These are phyloP conservation scores for Moniliella sp. DNA, from an alignment of 1,284 basidiomycete genomes.

Conservation along the genomic window DNA sequence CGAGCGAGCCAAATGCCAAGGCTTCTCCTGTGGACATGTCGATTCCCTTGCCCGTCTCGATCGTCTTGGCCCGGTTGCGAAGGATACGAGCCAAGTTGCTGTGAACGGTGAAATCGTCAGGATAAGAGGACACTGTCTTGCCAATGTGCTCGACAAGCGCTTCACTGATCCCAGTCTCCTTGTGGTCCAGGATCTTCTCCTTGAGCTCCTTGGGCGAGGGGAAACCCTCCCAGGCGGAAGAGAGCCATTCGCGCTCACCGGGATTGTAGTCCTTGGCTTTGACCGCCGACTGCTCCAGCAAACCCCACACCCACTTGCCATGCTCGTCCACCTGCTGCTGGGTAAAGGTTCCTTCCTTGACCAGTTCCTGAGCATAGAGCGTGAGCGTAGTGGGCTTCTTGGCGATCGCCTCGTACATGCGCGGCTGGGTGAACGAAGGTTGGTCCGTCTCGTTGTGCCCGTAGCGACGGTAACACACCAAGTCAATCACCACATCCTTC, in stretches of 20 bases:
- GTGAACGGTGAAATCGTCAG: constrained; percentile 63
- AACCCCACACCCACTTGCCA: constrained; percentile 96
- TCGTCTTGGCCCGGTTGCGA: constrained; percentile 59
- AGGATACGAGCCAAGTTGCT: constrained; percentile 87
- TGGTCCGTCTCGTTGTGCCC: constrained; percentile 99
- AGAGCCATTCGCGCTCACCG: constrained; percentile 61
- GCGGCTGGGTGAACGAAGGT: constrained; percentile 90
- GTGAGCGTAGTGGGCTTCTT: constrained; percentile 78
- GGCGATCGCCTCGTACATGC: constrained; percentile 93
- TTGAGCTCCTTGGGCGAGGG: constrained; percentile 86
- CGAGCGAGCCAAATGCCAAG: constrained; percentile 78
- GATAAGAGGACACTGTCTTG: constrained; percentile 61
- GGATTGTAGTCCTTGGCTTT: constrained; percentile 84
- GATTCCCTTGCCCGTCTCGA: constrained; percentile 72
- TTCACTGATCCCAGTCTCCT: constrained; percentile 59
- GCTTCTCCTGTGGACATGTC: constrained; percentile 99
- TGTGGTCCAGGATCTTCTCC: constrained; percentile 70
- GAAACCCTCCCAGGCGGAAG: constrained; percentile 93
- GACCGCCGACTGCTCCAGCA: constrained; percentile 77
- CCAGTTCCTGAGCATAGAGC: constrained; percentile 72
- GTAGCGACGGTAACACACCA: constrained; percentile 93
- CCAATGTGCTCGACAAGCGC: constrained; percentile 67
- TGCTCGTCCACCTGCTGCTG: constrained; percentile 93
- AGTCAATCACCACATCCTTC: constrained; percentile 94
- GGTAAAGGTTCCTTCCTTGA: constrained; percentile 78